Evolutionary conservation across 176 grass and related monocot genomes (phyloP).

Genomic region (Raddia distichophylla): DNA sequence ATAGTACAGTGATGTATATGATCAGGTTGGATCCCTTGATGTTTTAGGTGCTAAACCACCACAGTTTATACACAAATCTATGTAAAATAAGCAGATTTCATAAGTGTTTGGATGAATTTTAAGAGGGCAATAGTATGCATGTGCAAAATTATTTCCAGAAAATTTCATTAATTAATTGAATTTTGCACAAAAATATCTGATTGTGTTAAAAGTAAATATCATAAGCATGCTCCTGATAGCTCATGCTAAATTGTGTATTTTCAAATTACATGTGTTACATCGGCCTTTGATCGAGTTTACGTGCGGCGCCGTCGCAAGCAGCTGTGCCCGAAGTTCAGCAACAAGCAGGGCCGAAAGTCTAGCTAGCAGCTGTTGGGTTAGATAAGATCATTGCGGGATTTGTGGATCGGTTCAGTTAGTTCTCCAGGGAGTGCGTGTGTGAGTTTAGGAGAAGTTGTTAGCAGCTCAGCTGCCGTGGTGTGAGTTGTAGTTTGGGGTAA

Average conservation of each 20-base stretch:
- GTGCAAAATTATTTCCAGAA: neutral
- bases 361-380: too few species aligned
- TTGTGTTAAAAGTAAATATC: neutral
- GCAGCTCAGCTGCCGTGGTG: too few species aligned
- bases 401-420: too few species aligned
- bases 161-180: neutral
- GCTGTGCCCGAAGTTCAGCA: too few species aligned
- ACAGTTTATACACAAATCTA: neutral
- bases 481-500: too few species aligned
- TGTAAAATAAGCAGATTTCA: slow-evolving; percentile 11
- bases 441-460: too few species aligned
- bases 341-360: too few species aligned
- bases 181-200: neutral
- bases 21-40: slow-evolving; percentile 68
- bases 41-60: neutral
- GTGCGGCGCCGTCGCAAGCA: too few species aligned
- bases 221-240: neutral
- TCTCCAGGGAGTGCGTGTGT: too few species aligned
- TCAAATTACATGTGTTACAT: neutral
- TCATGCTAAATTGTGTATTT: neutral
- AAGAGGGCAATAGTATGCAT: neutral
- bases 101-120: neutral
- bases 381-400: too few species aligned
- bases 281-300: too few species aligned
- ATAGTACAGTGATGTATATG: slow-evolving; percentile 88